Evolutionary conservation across 495 filamentous ascomycete species (phyloP).

Genomic region (Amorphotheca resinae): DNA sequence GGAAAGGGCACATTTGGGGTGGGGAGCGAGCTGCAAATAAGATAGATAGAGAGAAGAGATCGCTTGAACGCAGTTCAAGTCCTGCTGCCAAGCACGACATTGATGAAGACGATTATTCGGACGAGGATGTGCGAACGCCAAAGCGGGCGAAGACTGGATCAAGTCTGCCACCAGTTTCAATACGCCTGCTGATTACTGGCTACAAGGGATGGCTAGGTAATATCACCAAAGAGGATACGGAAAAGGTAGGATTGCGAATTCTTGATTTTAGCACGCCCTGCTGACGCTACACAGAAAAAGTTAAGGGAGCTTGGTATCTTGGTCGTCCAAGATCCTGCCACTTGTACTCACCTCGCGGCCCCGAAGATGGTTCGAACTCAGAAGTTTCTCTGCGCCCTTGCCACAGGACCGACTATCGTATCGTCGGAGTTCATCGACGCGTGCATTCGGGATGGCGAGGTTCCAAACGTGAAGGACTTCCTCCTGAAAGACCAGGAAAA

Average conservation of each 20-base stretch:
- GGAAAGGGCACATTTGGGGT: slow-evolving; percentile 62
- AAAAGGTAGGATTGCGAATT: slow-evolving; percentile 48
- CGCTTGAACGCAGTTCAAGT: slow-evolving; percentile 22
- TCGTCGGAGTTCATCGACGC: slow-evolving; percentile 65
- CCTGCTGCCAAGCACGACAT: slow-evolving; percentile 21
- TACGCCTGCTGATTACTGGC: slow-evolving; percentile 66
- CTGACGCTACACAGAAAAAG: slow-evolving; percentile 43
- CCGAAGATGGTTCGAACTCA: slow-evolving; percentile 75
- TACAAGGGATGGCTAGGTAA: slow-evolving; percentile 64
- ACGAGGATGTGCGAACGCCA: slow-evolving; percentile 35
- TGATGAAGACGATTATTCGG: slow-evolving; percentile 39
- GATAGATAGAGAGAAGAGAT: slow-evolving; percentile 35
- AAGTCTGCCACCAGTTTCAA: slow-evolving; percentile 46
- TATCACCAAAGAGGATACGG: slow-evolving; percentile 56
- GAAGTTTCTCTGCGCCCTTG: slow-evolving; percentile 84
- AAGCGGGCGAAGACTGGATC: slow-evolving; percentile 31
- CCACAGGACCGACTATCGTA: slow-evolving; percentile 61
- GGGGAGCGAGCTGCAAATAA: slow-evolving; percentile 51
- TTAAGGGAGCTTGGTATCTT: slow-evolving; percentile 74
- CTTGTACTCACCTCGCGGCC: slow-evolving; percentile 77
- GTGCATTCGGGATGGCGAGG: slow-evolving; percentile 47
- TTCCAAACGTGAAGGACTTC: slow-evolving; percentile 48
- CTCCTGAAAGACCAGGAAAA: slow-evolving; percentile 53
- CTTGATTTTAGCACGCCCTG: not conserved
- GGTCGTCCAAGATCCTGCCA: slow-evolving; percentile 58